These are phyloP conservation scores for Metarhizium sp. DNA, from an alignment of 2,329 filamentous ascomycete genomes.

Conservation along the genomic window DNA sequence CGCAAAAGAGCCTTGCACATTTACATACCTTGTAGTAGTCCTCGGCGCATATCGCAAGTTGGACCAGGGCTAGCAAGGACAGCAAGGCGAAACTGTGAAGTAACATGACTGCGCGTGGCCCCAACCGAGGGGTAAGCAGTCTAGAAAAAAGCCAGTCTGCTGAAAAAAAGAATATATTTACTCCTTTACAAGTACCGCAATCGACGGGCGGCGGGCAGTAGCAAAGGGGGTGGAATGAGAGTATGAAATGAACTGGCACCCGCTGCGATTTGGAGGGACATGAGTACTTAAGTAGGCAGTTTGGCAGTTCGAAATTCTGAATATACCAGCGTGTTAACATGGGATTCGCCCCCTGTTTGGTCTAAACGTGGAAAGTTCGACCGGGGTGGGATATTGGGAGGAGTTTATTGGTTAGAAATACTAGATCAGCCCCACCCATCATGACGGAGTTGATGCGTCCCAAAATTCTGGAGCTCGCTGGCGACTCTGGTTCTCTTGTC, in stretches of 20 bases:
- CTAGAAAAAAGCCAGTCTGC: not conserved
- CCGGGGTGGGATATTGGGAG: not conserved
- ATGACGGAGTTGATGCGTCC: not conserved
- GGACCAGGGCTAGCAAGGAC: conserved; percentile 42
- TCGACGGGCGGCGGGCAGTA: conserved; percentile 5
- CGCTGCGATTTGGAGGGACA: not conserved
- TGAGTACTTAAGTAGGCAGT: not conserved
- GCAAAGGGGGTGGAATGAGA: not conserved
- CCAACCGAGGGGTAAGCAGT: conserved; percentile 6
- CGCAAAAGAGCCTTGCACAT: not conserved
- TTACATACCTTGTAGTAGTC: conserved; percentile 68
- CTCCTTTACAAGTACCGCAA: not conserved
- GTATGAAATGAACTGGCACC: not conserved
- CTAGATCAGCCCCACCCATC: not conserved
- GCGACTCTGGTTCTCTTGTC: not conserved
- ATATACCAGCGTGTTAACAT: conserved; percentile 28
- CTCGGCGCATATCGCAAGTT: conserved; percentile 49
- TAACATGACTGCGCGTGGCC: conserved; percentile 35
- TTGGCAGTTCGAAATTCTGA: not conserved
- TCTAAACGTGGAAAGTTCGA: not conserved
- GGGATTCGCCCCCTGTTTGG: not conserved
- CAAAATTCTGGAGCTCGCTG: not conserved
- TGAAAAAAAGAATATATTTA: not conserved
- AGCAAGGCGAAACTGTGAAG: conserved; percentile 38
- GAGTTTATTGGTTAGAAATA: not conserved